These are phyloP conservation scores for Pachysandra terminalis DNA, from an alignment of 164 flowering plant genomes.

Conservation along the genomic window DNA sequence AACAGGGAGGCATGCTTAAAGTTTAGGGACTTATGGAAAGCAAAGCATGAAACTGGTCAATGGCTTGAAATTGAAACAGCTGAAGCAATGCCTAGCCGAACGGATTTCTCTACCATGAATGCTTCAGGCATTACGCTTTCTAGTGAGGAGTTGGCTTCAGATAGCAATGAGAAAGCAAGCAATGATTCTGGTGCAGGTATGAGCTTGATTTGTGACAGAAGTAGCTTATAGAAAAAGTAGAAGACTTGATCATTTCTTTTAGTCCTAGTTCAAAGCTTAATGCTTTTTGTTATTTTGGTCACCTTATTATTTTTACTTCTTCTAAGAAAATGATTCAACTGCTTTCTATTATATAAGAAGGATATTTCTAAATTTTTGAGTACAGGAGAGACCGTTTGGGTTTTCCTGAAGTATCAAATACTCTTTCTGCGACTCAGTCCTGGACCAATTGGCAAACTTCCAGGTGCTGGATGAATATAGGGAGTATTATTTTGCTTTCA, in stretches of 20 bases:
- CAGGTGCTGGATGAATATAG: not conserved
- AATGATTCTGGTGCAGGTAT: constrained; percentile 35
- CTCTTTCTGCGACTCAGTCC: not conserved
- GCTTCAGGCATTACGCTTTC: constrained; percentile 56
- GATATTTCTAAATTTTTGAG: not conserved
- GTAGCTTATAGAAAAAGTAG: constrained; percentile 3
- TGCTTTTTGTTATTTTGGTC: not conserved
- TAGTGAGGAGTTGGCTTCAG: constrained; percentile 25
- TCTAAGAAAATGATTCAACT: not conserved
- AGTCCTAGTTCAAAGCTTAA: too few relatives aligned
- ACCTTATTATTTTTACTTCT: not conserved
- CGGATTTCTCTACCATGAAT: constrained; percentile 51
- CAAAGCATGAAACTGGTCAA: constrained; percentile 91
- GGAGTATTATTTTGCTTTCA: not conserved
- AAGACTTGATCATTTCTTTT: not conserved
- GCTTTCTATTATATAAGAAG: not conserved
- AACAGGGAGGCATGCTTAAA: constrained; percentile 82
- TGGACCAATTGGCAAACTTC: not conserved
- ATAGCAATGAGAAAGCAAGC: constrained; percentile 38
- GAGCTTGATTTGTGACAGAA: constrained; percentile 9
- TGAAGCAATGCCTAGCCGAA: constrained; percentile 48
- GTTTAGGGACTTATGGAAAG: constrained; percentile 77
- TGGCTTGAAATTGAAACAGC: constrained; percentile 89
- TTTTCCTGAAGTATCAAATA: not conserved
- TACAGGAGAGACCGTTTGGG: not conserved